Evolutionary conservation across 2,329 filamentous ascomycete species (phyloP).

Genomic region (Arthrocladium fulminans): DNA sequence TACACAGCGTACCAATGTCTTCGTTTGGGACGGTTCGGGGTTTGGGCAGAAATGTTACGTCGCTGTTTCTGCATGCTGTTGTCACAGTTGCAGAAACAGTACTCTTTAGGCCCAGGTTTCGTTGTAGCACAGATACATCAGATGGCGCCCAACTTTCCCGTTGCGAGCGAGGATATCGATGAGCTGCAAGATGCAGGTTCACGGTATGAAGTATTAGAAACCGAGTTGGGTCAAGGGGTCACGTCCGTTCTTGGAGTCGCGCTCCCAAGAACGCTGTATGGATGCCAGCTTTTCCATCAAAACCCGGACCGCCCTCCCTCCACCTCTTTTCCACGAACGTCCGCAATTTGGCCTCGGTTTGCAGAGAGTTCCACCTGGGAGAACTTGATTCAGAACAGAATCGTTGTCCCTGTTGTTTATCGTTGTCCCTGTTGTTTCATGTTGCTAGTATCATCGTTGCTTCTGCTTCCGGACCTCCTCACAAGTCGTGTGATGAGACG

Average conservation of each 20-base stretch:
- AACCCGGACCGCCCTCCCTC: background rate
- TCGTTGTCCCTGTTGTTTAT: background rate
- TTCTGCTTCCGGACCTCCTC: no score
- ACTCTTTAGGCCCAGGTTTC: background rate
- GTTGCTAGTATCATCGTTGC: no score
- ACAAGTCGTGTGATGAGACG: no score
- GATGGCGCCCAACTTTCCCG: background rate
- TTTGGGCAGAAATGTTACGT: background rate
- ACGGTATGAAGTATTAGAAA: constrained; percentile 7
- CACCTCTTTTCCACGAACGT: background rate
- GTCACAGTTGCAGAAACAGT: background rate
- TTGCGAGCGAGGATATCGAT: constrained; percentile 1
- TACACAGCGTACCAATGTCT: background rate
- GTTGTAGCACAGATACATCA: background rate
- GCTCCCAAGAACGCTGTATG: constrained; percentile 1
- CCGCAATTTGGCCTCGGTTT: no score
- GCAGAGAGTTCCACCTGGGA: background rate
- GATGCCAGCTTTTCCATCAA: background rate
- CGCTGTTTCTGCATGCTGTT: background rate
- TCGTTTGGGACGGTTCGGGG: background rate
- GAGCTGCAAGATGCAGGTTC: constrained; percentile 9
- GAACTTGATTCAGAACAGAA: background rate
- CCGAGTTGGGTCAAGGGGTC: constrained; percentile 6
- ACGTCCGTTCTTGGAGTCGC: constrained; percentile 5
- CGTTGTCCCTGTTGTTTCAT: background rate